These are phyloP conservation scores for Pythium aristosporum DNA, from an alignment of 352 stramenopile genomes.

Conservation along the genomic window DNA sequence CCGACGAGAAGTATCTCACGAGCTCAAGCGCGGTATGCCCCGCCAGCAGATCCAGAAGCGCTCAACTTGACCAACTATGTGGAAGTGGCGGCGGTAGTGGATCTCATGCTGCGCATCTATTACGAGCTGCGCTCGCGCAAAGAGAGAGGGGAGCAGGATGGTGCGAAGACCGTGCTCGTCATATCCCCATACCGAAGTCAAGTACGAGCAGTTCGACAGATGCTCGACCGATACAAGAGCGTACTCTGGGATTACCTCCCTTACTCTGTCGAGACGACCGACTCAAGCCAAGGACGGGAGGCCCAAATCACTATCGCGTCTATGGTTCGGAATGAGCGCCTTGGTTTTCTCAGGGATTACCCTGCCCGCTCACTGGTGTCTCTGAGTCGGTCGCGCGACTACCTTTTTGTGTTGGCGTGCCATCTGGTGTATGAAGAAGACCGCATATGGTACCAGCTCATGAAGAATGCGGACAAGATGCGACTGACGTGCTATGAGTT, in stretches of 20 bases:
- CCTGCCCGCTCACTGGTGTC: constrained; percentile 9
- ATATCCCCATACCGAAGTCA: not conserved
- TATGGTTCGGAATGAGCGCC: not conserved
- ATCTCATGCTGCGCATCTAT: not conserved
- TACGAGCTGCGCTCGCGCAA: not conserved
- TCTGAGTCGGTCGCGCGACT: constrained; percentile 8
- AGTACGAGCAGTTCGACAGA: not conserved
- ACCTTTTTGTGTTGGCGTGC: constrained; percentile 8
- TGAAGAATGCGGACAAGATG: not conserved
- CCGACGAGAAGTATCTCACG: not conserved
- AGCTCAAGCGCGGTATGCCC: not conserved
- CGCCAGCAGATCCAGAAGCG: not conserved
- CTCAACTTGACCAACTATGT: not conserved
- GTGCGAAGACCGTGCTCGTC: not conserved
- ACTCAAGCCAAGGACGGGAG: constrained; percentile 6
- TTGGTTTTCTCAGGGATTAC: constrained; percentile 6
- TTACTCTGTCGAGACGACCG: not conserved
- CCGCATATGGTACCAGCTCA: not conserved
- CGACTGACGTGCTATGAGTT: not conserved
- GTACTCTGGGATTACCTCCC: not conserved
- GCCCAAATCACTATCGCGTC: constrained; percentile 7
- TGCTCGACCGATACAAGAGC: not conserved
- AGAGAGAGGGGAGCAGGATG: not conserved
- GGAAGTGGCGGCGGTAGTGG: not conserved
- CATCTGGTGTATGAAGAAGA: not conserved